These are phyloP conservation scores for Diaporthe vaccinii DNA, from an alignment of 2,329 filamentous ascomycete genomes.

Conservation along the genomic window DNA sequence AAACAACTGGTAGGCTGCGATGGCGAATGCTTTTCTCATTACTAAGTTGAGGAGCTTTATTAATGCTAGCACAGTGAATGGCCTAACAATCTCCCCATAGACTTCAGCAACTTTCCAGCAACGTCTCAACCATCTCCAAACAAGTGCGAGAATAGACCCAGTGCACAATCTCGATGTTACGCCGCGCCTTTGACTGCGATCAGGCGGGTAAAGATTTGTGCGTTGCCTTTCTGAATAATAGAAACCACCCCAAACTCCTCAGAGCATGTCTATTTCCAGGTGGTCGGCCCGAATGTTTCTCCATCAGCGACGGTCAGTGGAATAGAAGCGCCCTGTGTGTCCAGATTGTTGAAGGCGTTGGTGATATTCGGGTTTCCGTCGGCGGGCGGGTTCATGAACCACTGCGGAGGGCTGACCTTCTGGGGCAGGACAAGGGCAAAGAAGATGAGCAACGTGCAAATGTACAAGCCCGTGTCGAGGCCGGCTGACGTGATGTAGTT, in stretches of 20 bases:
- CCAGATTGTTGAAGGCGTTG: constrained; percentile 37
- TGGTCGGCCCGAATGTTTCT: constrained; percentile 56
- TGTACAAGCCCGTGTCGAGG: constrained; percentile 63
- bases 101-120: not conserved
- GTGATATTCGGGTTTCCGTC: constrained; percentile 56
- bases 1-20: not conserved
- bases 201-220: not conserved
- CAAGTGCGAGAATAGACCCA: not conserved
- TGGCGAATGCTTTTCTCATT: not conserved
- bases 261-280: constrained; percentile 43
- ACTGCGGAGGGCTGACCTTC: constrained; percentile 40
- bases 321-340: constrained; percentile 29
- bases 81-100: not conserved
- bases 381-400: constrained; percentile 44
- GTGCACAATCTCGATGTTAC: not conserved
- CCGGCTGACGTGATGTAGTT: constrained; percentile 69
- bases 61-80: not conserved
- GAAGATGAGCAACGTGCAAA: constrained; percentile 66
- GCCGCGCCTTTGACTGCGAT: not conserved
- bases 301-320: constrained; percentile 48
- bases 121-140: not conserved
- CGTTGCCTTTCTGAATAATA: not conserved
- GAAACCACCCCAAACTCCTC: not conserved
- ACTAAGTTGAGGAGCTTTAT: too few relatives aligned
- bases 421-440: constrained; percentile 36